Base-by-base conservation (phyloP, 2,329 filamentous ascomycete genomes). In the Monosporascus sp. region DNA sequence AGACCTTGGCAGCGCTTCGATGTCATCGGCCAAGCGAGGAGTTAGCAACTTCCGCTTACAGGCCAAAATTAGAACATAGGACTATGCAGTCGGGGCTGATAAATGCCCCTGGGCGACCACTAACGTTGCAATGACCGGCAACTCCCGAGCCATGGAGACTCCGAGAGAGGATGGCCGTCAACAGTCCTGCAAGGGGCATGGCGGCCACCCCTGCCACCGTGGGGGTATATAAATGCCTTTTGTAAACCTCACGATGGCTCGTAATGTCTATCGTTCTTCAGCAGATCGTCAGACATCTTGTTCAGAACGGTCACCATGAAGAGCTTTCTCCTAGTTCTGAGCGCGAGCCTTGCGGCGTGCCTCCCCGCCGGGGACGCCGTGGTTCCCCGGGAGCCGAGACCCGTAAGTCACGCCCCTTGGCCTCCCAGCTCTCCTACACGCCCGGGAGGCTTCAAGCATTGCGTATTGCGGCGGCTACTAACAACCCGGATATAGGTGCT, bases 321-420 rank as follows among this genome's bases (percentile, higher is more conserved):
- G 58, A 54, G 51, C 50, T 27, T 62, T 48, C 54, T 63, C 27
- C 56, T 64, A 43, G 46, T 55, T 19, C 53, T 60, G 40, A 55
- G 56, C 31, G 59, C 55, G 50, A 56, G 56, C 49, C 48, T 67
- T n/a, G 64, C 51, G 51, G 56, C 56, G 2, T 58, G 55, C 19
- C 53, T 63, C 14, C 63, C 64, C 16, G 53, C 63, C 19, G 48
- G 50, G 2, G 20, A 37, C 16, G 53, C 63, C 19, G 49, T 48
- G 2, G 26, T 26, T 7, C 5, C 4, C 19, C 22, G 19, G n/a
- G 16, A 16, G 17, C 26, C 17, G 19, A 41, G 49, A 26, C 43
- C 43, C 24, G 43, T 46, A 46, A 46, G 43, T 19, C 24, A 46
- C n/a, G 9, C 31, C 31, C 31, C 31, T 35, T 35, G 11, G 31